phyloP scores from a whole-genome alignment of 352 stramenopile species.

The Phytophthora sp. region DNA sequence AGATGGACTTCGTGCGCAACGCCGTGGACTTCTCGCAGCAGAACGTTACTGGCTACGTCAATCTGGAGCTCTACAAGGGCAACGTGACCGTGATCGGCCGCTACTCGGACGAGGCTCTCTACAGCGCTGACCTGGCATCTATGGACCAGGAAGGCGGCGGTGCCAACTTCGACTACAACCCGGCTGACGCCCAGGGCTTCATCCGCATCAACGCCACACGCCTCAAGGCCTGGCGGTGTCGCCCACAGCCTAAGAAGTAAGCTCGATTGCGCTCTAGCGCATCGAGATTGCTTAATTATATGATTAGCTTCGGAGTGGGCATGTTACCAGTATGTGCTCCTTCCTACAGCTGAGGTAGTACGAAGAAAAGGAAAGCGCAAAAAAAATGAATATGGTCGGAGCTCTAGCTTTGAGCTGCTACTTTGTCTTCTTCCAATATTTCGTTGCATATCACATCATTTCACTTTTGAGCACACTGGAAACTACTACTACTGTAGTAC shows the following conservation, averaged over 20 bases:
- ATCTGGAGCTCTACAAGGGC: conserved; percentile 98
- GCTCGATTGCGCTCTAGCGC: conserved; percentile 11
- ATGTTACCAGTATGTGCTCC: not conserved
- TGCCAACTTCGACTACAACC: conserved; percentile 97
- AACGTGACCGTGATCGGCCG: conserved; percentile 96
- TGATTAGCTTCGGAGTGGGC: conserved; percentile 19
- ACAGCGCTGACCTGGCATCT: conserved; percentile 97
- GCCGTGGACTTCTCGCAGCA: conserved; percentile 95
- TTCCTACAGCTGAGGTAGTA: conserved; percentile 22
- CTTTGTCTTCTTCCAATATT: not conserved
- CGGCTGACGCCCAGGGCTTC: conserved; percentile 97
- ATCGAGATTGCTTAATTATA: conserved; percentile 35
- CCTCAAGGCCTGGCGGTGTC: conserved; percentile 94
- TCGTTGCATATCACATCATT: too few relatives aligned
- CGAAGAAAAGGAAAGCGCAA: conserved; percentile 22
- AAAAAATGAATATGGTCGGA: conserved; percentile 36
- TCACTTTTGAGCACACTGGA: too few relatives aligned
- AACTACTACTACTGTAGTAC: too few relatives aligned
- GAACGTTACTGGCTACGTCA: conserved; percentile 94
- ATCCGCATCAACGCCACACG: conserved; percentile 98
- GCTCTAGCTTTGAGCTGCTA: conserved; percentile 19
- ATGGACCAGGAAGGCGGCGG: conserved; percentile 99
- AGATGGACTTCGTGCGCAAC: conserved; percentile 98
- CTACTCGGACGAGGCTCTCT: conserved; percentile 93
- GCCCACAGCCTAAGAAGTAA: conserved; percentile 59